phyloP scores from a whole-genome alignment of 352 stramenopile species.

The Globisporangium polare region DNA sequence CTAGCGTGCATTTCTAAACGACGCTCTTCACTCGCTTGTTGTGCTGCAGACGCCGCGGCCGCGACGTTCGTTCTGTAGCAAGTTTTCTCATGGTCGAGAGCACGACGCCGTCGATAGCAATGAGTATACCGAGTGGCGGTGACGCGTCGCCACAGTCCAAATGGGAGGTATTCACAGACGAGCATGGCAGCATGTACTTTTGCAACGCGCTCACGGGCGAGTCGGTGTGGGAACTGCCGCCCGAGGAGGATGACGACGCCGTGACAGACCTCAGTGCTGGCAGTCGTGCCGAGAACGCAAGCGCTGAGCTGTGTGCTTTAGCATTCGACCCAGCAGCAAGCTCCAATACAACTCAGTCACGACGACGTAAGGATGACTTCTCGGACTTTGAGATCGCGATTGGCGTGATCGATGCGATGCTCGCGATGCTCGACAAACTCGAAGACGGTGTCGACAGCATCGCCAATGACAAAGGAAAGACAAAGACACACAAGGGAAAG shows the following conservation, averaged over 20 bases:
- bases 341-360: neutral
- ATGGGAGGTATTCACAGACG: conserved; percentile 64
- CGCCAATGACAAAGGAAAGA: conserved; percentile 20
- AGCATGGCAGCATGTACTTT: conserved; percentile 75
- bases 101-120: too few species aligned
- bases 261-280: neutral
- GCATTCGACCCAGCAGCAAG: neutral
- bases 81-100: too few species aligned
- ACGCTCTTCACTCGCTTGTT: neutral
- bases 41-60: neutral
- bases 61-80: neutral
- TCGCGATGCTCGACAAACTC: conserved; percentile 32
- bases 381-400: conserved; percentile 40
- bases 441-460: conserved; percentile 15
- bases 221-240: conserved; percentile 64
- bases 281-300: neutral
- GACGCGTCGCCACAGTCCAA: neutral
- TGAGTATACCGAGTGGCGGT: neutral
- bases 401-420: conserved; percentile 41
- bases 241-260: conserved; percentile 22
- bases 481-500: conserved; percentile 17
- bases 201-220: conserved; percentile 64
- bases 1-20: too few species aligned
- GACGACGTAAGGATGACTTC: conserved; percentile 14
- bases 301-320: neutral